These are phyloP conservation scores for Eutypa lata DNA, from an alignment of 2,329 filamentous ascomycete species.

Conservation along the genomic window DNA sequence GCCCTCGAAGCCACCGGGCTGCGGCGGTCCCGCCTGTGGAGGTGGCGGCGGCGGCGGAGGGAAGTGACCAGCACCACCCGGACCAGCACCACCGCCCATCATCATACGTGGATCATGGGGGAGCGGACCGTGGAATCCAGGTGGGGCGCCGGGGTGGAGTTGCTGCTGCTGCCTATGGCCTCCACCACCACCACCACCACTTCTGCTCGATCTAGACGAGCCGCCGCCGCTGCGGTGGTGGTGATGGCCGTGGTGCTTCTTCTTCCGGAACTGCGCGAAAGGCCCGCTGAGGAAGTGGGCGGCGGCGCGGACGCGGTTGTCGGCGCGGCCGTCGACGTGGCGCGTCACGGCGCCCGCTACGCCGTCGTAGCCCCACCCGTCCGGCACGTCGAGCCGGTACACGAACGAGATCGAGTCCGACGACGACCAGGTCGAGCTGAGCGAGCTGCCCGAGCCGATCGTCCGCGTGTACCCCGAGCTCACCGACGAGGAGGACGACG, in stretches of 20 bases:
- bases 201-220: too few relatives aligned
- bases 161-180: background rate
- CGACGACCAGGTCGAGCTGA: conserved; percentile 23
- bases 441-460: conserved; percentile 9
- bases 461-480: conserved; percentile 14
- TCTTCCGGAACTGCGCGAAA: conserved; percentile 22
- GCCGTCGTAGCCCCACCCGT: conserved; percentile 19
- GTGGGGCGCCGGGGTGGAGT: background rate
- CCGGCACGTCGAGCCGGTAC: conserved; percentile 21
- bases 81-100: too few relatives aligned
- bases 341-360: conserved; percentile 27
- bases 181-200: too few relatives aligned
- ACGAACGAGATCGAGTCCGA: conserved; percentile 25
- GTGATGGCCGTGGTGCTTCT: conserved; percentile 12
- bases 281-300: conserved; percentile 28
- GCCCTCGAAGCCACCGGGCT: background rate
- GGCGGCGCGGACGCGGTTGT: conserved; percentile 19
- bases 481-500: conserved; percentile 12
- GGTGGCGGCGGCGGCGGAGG: background rate
- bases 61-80: too few relatives aligned
- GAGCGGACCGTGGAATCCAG: too few relatives aligned
- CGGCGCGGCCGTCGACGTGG: conserved; percentile 19
- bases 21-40: background rate
- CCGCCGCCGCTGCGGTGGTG: conserved; percentile 4
- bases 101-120: background rate